These are phyloP conservation scores for Arabidopsis lyrata DNA, from an alignment of 441 rosid species.

Conservation along the genomic window DNA sequence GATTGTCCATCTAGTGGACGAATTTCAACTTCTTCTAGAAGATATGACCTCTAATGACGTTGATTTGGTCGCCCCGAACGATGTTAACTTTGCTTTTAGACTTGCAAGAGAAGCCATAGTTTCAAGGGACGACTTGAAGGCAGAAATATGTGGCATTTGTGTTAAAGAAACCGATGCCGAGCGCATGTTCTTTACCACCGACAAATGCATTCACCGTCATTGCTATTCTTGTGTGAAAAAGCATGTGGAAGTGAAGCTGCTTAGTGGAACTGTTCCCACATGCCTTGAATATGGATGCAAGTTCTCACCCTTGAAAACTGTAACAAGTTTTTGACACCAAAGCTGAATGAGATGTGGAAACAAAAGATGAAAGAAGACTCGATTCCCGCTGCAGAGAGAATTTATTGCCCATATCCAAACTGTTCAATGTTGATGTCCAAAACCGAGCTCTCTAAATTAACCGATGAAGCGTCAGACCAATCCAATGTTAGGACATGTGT, in stretches of 20 bases:
- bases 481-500: slow-evolving; percentile 57
- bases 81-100: slow-evolving; percentile 55
- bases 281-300: slow-evolving; percentile 60
- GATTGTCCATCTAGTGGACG: slow-evolving; percentile 46
- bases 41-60: slow-evolving; percentile 47
- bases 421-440: slow-evolving; percentile 78
- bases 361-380: slow-evolving; percentile 65
- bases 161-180: slow-evolving; percentile 57
- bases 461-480: background rate
- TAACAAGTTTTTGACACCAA: slow-evolving; percentile 56
- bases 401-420: slow-evolving; percentile 76
- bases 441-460: slow-evolving; percentile 44
- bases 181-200: slow-evolving; percentile 47
- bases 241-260: slow-evolving; percentile 73
- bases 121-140: slow-evolving; percentile 44
- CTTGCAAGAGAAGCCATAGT: slow-evolving; percentile 71
- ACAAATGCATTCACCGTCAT: slow-evolving; percentile 62
- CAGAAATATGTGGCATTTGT: slow-evolving; percentile 64
- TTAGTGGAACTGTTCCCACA: slow-evolving; percentile 52
- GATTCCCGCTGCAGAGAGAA: slow-evolving; percentile 57
- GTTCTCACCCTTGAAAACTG: slow-evolving; percentile 60
- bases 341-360: slow-evolving; percentile 53
- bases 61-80: slow-evolving; percentile 49
- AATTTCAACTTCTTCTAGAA: slow-evolving; percentile 46
- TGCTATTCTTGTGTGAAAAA: slow-evolving; percentile 77